A percentile compares a stretch with the other conserved stretches of the same genome.
Evolutionary conservation across 2,329 filamentous ascomycete genomes (phyloP).

Genomic region (Cordyceps cicadae): DNA sequence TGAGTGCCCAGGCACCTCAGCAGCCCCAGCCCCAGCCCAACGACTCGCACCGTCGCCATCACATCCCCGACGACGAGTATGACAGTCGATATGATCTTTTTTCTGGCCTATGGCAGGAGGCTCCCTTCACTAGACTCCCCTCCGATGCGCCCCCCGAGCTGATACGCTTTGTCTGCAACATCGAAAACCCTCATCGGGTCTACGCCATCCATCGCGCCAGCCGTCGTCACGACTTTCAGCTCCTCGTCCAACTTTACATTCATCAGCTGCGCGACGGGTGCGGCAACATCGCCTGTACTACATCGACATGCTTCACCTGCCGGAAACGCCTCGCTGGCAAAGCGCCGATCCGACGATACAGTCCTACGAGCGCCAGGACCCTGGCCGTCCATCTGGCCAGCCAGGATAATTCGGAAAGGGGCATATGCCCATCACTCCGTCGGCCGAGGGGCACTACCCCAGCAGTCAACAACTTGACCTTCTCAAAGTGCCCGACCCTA

Average conservation of each 20-base stretch:
- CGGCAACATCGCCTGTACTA: slow-evolving; percentile 58
- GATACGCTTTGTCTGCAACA: slow-evolving; percentile 43
- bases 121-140: slow-evolving; percentile 51
- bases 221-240: slow-evolving; percentile 56
- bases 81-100: slow-evolving; percentile 39
- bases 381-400: slow-evolving; percentile 74
- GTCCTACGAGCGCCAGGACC: slow-evolving; percentile 70
- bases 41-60: slow-evolving; percentile 7
- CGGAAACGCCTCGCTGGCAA: slow-evolving; percentile 58
- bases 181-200: slow-evolving; percentile 53
- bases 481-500: slow-evolving; percentile 20
- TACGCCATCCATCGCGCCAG: slow-evolving; percentile 54
- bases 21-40: slow-evolving; percentile 6
- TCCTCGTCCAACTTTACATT: slow-evolving; percentile 61
- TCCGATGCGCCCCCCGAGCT: slow-evolving; percentile 52
- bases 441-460: slow-evolving; percentile 35
- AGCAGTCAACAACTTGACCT: slow-evolving; percentile 39
- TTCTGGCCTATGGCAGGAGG: slow-evolving; percentile 53
- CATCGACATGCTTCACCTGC: slow-evolving; percentile 72
- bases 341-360: slow-evolving; percentile 69
- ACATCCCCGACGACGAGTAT: slow-evolving; percentile 15
- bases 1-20: slow-evolving; percentile 12
- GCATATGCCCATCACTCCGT: slow-evolving; percentile 52
- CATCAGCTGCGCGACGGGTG: slow-evolving; percentile 78
- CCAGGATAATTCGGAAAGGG: slow-evolving; percentile 65